phyloP scores from a whole-genome alignment of 2,329 filamentous ascomycete species.

The Pseudopyrenochaeta lycopersici region DNA sequence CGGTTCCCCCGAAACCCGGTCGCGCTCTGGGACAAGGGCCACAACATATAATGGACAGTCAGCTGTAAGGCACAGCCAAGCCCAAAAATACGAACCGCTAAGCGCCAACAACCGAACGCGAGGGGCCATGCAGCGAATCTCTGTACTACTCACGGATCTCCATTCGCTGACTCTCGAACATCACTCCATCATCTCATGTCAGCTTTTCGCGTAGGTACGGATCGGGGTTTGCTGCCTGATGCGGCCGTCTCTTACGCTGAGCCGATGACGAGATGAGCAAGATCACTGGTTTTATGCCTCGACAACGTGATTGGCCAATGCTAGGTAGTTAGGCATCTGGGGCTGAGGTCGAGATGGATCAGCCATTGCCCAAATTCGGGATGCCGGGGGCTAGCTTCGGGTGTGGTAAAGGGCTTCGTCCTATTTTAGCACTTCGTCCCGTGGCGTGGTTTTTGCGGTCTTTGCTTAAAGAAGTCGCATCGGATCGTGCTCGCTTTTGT shows the following conservation, averaged over 20 bases:
- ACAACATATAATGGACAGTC: background rate
- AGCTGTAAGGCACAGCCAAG: constrained; percentile 13
- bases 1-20: background rate
- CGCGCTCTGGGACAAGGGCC: background rate
- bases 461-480: constrained; percentile 5
- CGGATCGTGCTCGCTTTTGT: background rate
- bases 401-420: constrained; percentile 10
- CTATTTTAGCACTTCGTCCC: background rate
- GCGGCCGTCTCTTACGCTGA: background rate
- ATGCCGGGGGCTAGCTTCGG: constrained; percentile 13
- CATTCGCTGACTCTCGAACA: constrained; percentile 1
- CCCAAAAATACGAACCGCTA: constrained; percentile 7
- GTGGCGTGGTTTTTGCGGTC: constrained; percentile 1
- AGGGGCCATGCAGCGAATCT: constrained; percentile 16
- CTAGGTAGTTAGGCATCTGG: constrained; percentile 9
- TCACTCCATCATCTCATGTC: constrained; percentile 6
- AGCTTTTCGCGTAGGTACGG: constrained; percentile 5
- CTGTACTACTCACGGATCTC: constrained; percentile 2
- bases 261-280: constrained; percentile 7
- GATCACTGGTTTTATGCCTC: background rate
- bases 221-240: constrained; percentile 7
- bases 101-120: constrained; percentile 11
- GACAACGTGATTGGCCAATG: constrained; percentile 14
- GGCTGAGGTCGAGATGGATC: constrained; percentile 28
- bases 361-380: constrained; percentile 29